These are phyloP conservation scores for Piper longum DNA, from an alignment of 164 flowering plant genomes.

Conservation along the genomic window DNA sequence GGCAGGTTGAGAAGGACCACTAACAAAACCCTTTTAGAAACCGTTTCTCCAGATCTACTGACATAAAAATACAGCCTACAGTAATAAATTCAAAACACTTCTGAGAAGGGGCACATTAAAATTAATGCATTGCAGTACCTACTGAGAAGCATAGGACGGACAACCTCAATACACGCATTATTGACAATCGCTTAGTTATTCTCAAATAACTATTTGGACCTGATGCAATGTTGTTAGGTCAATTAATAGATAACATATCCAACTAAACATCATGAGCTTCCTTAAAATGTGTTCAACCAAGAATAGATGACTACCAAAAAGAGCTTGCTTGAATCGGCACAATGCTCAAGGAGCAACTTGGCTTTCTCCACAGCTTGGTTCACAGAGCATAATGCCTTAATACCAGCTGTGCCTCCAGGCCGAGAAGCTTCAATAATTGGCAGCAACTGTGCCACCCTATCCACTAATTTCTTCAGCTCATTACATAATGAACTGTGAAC, in stretches of 20 bases:
- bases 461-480: conserved; percentile 26
- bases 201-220: neutral
- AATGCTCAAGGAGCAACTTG: conserved; percentile 36
- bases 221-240: neutral
- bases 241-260: neutral
- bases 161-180: neutral
- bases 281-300: neutral
- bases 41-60: too few relatives aligned
- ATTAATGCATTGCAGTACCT: too few relatives aligned
- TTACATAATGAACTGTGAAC: conserved; percentile 29
- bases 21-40: neutral
- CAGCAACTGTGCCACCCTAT: conserved; percentile 21
- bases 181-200: neutral
- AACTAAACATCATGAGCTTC: neutral
- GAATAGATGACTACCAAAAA: conserved; percentile 33
- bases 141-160: too few relatives aligned
- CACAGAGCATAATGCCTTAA: conserved; percentile 37
- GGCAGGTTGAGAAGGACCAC: neutral
- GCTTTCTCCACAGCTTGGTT: conserved; percentile 33
- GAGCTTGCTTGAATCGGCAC: conserved; percentile 51
- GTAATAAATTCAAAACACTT: too few relatives aligned
- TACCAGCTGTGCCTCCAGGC: conserved; percentile 35
- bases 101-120: neutral
- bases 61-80: too few relatives aligned
- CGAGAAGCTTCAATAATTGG: conserved; percentile 38